phyloP scores from a whole-genome alignment of 345 rosid species.

The Angophora floribunda region DNA sequence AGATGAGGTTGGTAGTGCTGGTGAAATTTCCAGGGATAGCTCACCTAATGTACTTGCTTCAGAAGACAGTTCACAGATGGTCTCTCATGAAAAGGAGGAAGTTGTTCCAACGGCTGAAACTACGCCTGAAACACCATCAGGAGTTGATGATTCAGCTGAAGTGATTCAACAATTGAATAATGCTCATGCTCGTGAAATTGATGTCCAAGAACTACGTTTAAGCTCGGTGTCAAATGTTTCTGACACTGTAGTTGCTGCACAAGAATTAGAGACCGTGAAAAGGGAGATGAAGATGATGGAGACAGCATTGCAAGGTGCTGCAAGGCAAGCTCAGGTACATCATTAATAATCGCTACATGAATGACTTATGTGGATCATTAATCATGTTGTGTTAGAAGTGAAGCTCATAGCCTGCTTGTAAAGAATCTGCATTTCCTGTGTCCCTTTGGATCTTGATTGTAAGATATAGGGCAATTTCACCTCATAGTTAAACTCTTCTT shows the following conservation, averaged over 20 bases:
- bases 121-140: not conserved
- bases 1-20: slow-evolving; percentile 21
- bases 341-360: not conserved
- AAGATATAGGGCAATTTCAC: not conserved
- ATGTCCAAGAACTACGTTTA: slow-evolving; percentile 20
- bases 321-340: slow-evolving; percentile 99
- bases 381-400: not conserved
- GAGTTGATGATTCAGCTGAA: slow-evolving; percentile 8
- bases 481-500: not conserved
- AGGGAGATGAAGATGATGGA: slow-evolving; percentile 94
- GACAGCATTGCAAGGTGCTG: slow-evolving; percentile 96
- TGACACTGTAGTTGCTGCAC: slow-evolving; percentile 24
- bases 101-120: slow-evolving; percentile 6
- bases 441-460: not conserved
- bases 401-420: not conserved
- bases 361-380: not conserved
- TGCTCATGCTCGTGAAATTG: slow-evolving; percentile 7
- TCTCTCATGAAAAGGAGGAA: slow-evolving; percentile 15
- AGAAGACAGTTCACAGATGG: slow-evolving; percentile 30
- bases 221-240: slow-evolving; percentile 34
- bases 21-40: slow-evolving; percentile 11
- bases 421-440: not conserved
- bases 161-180: slow-evolving; percentile 23
- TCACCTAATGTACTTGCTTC: slow-evolving; percentile 21
- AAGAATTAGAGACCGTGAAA: slow-evolving; percentile 73